Percentiles rank a stretch among this genome's conserved stretches.
Evolutionary conservation across 441 rosid species (phyloP).

Genomic region (Aleurites moluccanus): DNA sequence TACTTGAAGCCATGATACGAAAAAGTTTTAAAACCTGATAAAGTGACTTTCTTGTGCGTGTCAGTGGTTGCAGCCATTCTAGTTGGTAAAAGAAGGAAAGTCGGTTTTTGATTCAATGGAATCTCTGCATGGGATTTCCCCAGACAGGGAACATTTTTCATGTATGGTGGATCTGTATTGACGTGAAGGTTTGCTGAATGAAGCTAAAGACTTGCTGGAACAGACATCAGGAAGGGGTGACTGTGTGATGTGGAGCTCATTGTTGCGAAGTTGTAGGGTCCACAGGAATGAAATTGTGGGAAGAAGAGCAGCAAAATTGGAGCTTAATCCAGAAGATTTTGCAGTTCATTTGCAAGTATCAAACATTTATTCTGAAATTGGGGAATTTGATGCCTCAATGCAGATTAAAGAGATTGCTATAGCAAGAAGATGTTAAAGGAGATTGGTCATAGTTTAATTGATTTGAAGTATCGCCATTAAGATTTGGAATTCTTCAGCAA

Average conservation of each 20-base stretch:
- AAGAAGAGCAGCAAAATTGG: conserved; percentile 63
- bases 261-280: conserved; percentile 65
- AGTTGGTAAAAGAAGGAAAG: conserved; percentile 76
- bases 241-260: conserved; percentile 68
- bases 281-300: conserved; percentile 57
- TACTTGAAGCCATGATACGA: conserved; percentile 54
- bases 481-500: conserved; percentile 20
- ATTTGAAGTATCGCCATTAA: conserved; percentile 27
- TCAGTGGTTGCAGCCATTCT: conserved; percentile 68
- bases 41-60: conserved; percentile 63
- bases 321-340: conserved; percentile 52
- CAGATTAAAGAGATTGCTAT: conserved; percentile 49
- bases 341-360: conserved; percentile 59
- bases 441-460: conserved; percentile 59
- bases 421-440: conserved; percentile 50
- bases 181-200: conserved; percentile 60
- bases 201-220: conserved; percentile 60
- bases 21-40: conserved; percentile 59
- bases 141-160: conserved; percentile 53
- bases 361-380: conserved; percentile 60
- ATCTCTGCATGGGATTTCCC: conserved; percentile 45
- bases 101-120: conserved; percentile 51
- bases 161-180: conserved; percentile 79
- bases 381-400: conserved; percentile 56
- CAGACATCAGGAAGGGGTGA: conserved; percentile 45